A percentile compares a stretch with the other conserved stretches of the same genome.
Evolutionary conservation across 805 yeast genomes (phyloP).

Genomic region (Clavispora phyllophila): DNA sequence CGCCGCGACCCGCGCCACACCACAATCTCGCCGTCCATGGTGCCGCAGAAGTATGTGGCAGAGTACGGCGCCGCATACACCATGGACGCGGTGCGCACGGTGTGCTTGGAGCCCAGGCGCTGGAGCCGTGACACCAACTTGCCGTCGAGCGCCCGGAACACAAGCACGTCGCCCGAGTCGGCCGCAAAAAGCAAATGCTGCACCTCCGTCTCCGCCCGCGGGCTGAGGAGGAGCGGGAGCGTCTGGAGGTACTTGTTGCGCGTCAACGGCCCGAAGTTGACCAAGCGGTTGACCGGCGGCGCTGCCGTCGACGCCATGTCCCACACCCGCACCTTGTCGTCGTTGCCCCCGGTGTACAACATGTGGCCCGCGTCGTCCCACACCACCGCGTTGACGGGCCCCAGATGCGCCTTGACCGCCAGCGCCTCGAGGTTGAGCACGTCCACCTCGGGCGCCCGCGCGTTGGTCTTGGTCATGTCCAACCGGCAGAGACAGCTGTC

Average conservation of each 20-base stretch:
- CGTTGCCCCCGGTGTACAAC: slow-evolving; percentile 67
- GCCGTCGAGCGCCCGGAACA: slow-evolving; percentile 58
- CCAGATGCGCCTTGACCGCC: slow-evolving; percentile 63
- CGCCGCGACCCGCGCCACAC: slow-evolving; percentile 39
- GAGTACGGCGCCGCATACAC: slow-evolving; percentile 42
- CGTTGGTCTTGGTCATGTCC: slow-evolving; percentile 48
- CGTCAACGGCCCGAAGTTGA: slow-evolving; percentile 75
- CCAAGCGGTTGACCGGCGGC: slow-evolving; percentile 52
- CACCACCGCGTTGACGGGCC: slow-evolving; percentile 69
- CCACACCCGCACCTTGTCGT: slow-evolving; percentile 81
- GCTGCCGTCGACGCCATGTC: slow-evolving; percentile 39
- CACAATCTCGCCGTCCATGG: slow-evolving; percentile 61
- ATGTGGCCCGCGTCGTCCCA: slow-evolving; percentile 69
- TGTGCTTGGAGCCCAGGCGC: slow-evolving; percentile 35
- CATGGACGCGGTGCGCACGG: slow-evolving; percentile 47
- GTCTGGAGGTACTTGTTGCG: slow-evolving; percentile 53
- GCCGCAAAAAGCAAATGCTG: slow-evolving; percentile 67
- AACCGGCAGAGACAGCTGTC: slow-evolving; percentile 57
- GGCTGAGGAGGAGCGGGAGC: slow-evolving; percentile 50
- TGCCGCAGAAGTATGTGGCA: slow-evolving; percentile 52
- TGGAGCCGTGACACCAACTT: slow-evolving; percentile 54
- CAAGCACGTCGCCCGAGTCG: slow-evolving; percentile 65
- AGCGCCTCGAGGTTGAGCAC: slow-evolving; percentile 25
- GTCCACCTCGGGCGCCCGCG: slow-evolving; percentile 9
- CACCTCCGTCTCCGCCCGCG: slow-evolving; percentile 46